Conservation (phyloP, 192 early-diverging fungal species). For the Coemansia sp. region DNA sequence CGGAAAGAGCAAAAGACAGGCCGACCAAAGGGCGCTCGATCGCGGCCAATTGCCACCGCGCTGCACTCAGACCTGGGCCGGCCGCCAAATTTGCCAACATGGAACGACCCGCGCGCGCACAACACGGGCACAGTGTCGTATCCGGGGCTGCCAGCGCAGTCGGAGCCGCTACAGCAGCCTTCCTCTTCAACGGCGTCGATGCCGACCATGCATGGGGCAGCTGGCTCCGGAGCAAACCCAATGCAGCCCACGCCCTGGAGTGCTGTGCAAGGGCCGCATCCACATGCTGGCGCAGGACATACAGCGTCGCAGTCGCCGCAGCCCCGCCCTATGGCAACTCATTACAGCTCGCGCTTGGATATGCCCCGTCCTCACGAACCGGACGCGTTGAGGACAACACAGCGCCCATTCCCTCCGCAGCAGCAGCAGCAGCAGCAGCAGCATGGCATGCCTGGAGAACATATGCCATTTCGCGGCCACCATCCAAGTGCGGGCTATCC, state of each 20-base stretch:
- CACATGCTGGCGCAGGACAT: constrained; percentile 1
- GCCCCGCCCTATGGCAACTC: constrained; percentile 11
- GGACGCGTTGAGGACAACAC: constrained; percentile 1
- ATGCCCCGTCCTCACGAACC: constrained; percentile 2
- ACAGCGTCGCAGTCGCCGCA: constrained; percentile 28
- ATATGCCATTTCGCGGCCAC: constrained; percentile 1
- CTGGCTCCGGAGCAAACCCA: background rate
- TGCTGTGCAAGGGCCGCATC: constrained; percentile 6
- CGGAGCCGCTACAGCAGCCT: constrained; percentile 13
- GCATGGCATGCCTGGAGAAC: background rate
- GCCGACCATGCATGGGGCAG: constrained; percentile 5
- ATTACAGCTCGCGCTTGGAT: constrained; percentile 1
- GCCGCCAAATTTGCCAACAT: constrained; percentile 15
- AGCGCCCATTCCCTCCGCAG: constrained; percentile 12
- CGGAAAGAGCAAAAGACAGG: constrained; percentile 71
- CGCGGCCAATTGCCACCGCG: constrained; percentile 38
- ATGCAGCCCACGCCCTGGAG: constrained; percentile 6
- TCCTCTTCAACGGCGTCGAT: constrained; percentile 4
- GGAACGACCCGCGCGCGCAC: constrained; percentile 20
- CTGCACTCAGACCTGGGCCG: constrained; percentile 16
- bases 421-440: constrained; percentile 10
- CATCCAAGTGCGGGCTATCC: background rate
- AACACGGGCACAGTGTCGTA: constrained; percentile 16
- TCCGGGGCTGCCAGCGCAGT: constrained; percentile 12
- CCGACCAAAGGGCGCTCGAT: constrained; percentile 43